Evolutionary conservation across 371 early-diverging fungal species (phyloP), one percentile per base, ranked within the genome.

Genomic region (Lichtheimia hyalospora): DNA sequence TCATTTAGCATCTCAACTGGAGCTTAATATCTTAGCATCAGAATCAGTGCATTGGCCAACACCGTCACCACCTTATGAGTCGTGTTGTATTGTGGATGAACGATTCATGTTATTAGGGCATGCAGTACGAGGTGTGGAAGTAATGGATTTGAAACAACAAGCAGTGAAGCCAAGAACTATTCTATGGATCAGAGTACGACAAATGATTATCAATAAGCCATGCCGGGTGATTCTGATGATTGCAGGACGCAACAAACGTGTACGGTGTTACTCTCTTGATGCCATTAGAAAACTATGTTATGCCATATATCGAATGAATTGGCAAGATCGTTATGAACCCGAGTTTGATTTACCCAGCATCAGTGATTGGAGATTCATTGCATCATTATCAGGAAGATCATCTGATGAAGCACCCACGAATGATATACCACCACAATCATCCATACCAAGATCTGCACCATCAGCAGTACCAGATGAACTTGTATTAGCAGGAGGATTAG

Each of bases 211-310:
- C 21, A 59, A 76, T 20, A 65, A 63, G 18, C 57, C 67, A n/a
- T 70, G 75, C 49, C 64, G 75, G 2, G 27, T 69, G 8, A 54
- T 79, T 0, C 46, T 79, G 51, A 70, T 76, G 46, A 25, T 76
- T 16, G 63, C 71, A 10, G 73, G 70, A 1, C 58, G 76, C n/a
- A 63, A 67, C 52, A 70, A 70, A 16, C 71, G 74, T 53, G 70
- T 79, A 5, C 67, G 80, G 12, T 79, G 80, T 42, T 79, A 79
- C 49, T 76, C 74, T 1, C 64, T 71, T 2, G 71, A 73, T 49
- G 74, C 73, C 2, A 20, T 79, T 3, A 39, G 74, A 2, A 43
- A 64, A 20, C 62, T 76, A 0, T 60, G 67, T 10, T 74, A 76
- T 48, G 70, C 62, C 5, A 62, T 74, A 2, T 52, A 67, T 13